Evolutionary conservation across 2,329 filamentous ascomycete genomes (phyloP), one percentile per base, ranked within the genome.

Genomic region (Fusarium algeriense): DNA sequence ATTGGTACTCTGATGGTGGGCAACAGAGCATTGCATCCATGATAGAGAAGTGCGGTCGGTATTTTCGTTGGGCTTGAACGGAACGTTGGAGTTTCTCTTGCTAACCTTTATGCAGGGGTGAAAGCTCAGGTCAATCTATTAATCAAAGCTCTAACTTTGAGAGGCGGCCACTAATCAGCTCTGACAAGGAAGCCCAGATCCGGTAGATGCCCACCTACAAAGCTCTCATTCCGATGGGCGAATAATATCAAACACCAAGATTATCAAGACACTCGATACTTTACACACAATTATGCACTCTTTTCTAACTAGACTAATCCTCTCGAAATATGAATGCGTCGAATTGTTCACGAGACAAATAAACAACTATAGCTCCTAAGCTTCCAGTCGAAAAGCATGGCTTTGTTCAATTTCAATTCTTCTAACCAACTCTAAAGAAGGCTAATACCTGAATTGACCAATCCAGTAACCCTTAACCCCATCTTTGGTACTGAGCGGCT

Each of bases 401-500:
- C 19, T 48, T 49, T 28, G 40, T 72, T 61, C 23, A 45, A 49
- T 28, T 37, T 26, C 44, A 35, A 40, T 49, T 58, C 49, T 41
- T 62, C 26, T 37, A 49, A 38, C 54, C 48, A 40, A 62, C 44
- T 53, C 44, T 46, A 49, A 48, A 44, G 37, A 54, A 45, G 40
- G 41, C 38, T 37, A 30, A 8, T 43, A 46, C 56, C 44, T n/a
- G n/a, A 40, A 28, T 54, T 19, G 23, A 32, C 34, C 34, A 30
- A 23, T 15, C 28, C 43, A 35, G 52, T 44, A 50, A 53, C 34
- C 28, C 23, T 53, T 32, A 54, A 57, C 32, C 34, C 43, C 48
- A 66, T 62, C 48, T 54, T 70, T 48, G 56, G 69, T 69, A 67
- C 70, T 65, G 53, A 74, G 72, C 66, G 55, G 50, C 63, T 60